Evolutionary conservation across 805 yeast species (phyloP).

Genomic region (Nadsonia fulvescens): DNA sequence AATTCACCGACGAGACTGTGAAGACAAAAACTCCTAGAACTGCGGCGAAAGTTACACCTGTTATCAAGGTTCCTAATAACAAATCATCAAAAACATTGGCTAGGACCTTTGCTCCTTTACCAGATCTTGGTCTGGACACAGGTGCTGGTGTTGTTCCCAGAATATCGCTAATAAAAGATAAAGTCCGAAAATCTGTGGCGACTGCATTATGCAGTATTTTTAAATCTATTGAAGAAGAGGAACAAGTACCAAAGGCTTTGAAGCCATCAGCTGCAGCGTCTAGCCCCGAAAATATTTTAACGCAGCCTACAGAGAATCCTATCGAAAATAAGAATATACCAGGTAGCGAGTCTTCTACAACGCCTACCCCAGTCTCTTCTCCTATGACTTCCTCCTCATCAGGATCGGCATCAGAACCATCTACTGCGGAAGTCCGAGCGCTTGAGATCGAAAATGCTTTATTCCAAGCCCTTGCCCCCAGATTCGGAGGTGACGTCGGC

Average conservation of each 20-base stretch:
- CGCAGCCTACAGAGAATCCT: no score
- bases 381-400: neutral
- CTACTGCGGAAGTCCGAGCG: slow-evolving; percentile 26
- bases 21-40: neutral
- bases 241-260: no score
- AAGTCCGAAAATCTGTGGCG: slow-evolving; percentile 36
- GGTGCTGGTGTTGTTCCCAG: slow-evolving; percentile 22
- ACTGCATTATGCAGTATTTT: slow-evolving; percentile 30
- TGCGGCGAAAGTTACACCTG: neutral
- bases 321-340: no score
- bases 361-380: slow-evolving; percentile 1
- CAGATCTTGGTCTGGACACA: slow-evolving; percentile 10
- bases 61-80: neutral
- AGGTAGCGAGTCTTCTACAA: slow-evolving; percentile 1
- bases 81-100: slow-evolving; percentile 3
- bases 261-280: no score
- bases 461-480: slow-evolving; percentile 21
- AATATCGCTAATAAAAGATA: no score
- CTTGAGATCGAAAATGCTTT: slow-evolving; percentile 33
- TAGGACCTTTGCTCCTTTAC: slow-evolving; percentile 5
- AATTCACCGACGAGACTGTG: slow-evolving; percentile 1
- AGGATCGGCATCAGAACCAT: no score
- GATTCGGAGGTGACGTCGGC: slow-evolving; percentile 18
- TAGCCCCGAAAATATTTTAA: no score
- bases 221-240: no score